phyloP scores from a whole-genome alignment of 257 asterid genomes.

The Capsicum rhomboideum region DNA sequence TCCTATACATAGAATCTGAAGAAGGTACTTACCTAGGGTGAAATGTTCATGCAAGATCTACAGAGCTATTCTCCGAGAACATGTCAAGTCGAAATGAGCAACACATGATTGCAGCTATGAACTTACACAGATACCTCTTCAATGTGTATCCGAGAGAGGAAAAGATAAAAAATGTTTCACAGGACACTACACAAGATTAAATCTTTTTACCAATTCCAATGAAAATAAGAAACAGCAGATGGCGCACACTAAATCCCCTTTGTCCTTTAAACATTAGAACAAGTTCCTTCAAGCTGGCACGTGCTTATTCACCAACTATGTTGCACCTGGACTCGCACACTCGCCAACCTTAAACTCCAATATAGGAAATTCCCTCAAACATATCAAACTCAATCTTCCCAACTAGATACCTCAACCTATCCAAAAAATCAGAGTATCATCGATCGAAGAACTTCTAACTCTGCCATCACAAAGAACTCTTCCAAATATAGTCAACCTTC shows the following conservation, averaged over 20 bases:
- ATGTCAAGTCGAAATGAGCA: neutral
- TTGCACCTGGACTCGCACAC: neutral
- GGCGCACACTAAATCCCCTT: neutral
- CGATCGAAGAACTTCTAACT: neutral
- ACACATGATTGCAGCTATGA: neutral
- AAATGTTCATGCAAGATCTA: neutral
- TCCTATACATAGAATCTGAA: neutral
- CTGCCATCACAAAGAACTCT: neutral
- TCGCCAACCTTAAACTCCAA: neutral
- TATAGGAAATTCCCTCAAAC: neutral
- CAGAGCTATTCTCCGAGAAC: neutral
- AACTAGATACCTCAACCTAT: neutral
- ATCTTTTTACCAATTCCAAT: neutral
- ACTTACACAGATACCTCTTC: neutral
- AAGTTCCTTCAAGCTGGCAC: neutral
- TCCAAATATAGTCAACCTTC: neutral
- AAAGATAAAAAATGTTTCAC: neutral
- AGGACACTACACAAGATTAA: neutral
- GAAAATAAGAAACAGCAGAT: neutral
- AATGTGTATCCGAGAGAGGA: neutral
- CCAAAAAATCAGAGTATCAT: neutral
- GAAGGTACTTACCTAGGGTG: neutral
- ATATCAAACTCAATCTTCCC: neutral
- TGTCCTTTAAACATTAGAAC: neutral
- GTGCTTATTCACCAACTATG: neutral